Percentiles rank a stretch among this genome's conserved stretches.
These are phyloP conservation scores for Boletus huronensis DNA, from an alignment of 768 basidiomycete species.

Conservation along the genomic window DNA sequence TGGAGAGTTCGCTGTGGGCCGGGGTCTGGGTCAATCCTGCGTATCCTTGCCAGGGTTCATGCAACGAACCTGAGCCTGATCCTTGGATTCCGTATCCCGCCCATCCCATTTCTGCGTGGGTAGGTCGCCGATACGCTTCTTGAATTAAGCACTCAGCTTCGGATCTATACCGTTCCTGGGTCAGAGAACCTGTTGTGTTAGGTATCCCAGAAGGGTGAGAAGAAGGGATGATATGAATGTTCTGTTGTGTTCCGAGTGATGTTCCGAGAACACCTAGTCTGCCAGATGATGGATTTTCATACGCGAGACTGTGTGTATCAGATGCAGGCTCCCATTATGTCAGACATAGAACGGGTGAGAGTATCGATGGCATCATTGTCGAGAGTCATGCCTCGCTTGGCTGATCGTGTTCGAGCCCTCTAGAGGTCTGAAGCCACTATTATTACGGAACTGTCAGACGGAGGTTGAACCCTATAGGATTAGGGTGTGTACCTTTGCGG, in stretches of 20 bases:
- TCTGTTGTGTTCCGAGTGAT: neutral
- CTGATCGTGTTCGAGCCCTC: neutral
- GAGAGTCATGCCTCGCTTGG: neutral
- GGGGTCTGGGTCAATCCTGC: neutral
- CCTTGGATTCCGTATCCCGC: constrained; percentile 14
- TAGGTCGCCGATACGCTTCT: constrained; percentile 4
- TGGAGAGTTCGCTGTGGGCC: constrained; percentile 1
- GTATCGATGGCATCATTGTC: neutral
- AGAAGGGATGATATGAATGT: neutral
- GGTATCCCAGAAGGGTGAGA: constrained; percentile 8
- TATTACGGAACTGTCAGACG: constrained; percentile 5
- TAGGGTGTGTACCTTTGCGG: constrained; percentile 10
- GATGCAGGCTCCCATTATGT: neutral
- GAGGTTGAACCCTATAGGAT: neutral
- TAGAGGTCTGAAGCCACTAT: neutral
- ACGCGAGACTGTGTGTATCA: neutral
- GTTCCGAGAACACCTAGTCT: neutral
- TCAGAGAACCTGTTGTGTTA: neutral
- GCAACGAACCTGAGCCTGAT: constrained; percentile 11
- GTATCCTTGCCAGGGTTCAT: constrained; percentile 1
- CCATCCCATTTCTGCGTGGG: constrained; percentile 2
- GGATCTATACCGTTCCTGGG: constrained; percentile 1
- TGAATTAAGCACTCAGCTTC: neutral
- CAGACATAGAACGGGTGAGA: constrained; percentile 11
- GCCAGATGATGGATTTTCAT: constrained; percentile 3